Percentiles rank a stretch among this genome's conserved stretches.
Evolutionary conservation across 208 protist species (phyloP).

Genomic region (Phytomonas francai): DNA sequence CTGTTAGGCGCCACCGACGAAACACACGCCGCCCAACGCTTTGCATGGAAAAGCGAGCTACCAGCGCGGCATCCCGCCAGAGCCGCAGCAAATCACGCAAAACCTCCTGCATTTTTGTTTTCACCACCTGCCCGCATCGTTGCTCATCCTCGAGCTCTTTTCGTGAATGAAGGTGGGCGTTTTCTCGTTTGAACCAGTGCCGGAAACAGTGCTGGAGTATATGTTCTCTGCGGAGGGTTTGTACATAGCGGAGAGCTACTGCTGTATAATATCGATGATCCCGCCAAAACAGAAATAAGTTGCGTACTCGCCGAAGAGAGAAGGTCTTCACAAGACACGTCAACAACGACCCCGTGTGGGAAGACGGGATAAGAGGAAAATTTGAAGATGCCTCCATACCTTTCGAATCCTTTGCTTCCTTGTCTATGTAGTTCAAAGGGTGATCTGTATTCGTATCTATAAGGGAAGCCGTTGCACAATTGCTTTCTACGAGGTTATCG

Average conservation of each 20-base stretch:
- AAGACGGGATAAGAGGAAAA: too few species aligned
- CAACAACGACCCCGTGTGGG: too few species aligned
- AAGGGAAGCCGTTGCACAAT: too few species aligned
- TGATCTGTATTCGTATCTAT: too few species aligned
- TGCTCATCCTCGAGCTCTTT: conserved; percentile 15
- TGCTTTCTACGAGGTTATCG: too few species aligned
- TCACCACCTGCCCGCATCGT: conserved; percentile 20
- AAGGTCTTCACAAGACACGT: too few species aligned
- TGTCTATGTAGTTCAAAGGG: too few species aligned
- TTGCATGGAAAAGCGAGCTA: conserved; percentile 9
- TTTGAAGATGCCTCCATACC: too few species aligned
- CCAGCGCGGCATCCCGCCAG: conserved; percentile 15
- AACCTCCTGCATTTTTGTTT: conserved; percentile 15
- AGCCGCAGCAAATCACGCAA: conserved; percentile 11
- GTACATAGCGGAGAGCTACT: conserved; percentile 17
- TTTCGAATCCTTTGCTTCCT: too few species aligned
- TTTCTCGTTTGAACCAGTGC: conserved; percentile 17
- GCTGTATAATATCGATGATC: conserved; percentile 27
- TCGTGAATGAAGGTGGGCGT: not conserved
- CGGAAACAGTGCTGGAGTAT: conserved; percentile 13
- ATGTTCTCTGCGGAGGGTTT: not conserved
- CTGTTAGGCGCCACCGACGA: conserved; percentile 7
- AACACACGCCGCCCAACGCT: conserved; percentile 14
- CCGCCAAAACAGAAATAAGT: conserved; percentile 25
- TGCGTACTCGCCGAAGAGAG: not conserved